Conservation (phyloP, 345 rosid genomes). For the Salix purpurea region DNA sequence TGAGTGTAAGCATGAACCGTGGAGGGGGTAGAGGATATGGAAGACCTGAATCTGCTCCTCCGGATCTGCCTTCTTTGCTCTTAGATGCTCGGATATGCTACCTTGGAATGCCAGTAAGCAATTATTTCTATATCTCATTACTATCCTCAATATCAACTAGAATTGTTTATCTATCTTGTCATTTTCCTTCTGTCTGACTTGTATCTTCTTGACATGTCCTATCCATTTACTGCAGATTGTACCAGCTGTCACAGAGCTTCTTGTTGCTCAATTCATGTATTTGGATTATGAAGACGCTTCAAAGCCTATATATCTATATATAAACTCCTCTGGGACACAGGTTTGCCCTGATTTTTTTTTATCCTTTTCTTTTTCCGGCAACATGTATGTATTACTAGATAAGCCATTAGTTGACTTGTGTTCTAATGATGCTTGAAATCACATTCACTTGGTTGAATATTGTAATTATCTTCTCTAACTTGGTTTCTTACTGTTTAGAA, state of each 20-base stretch:
- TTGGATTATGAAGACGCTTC: constrained; percentile 61
- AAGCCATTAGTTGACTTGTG: not conserved
- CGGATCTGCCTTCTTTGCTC: constrained; percentile 86
- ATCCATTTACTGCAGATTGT: constrained; percentile 54
- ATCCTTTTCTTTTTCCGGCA: not conserved
- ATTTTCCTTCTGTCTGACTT: not conserved
- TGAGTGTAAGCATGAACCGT: constrained; percentile 73
- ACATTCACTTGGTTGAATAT: not conserved
- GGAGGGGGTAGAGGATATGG: constrained; percentile 65
- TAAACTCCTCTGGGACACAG: constrained; percentile 86
- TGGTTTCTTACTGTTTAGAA: constrained; percentile 38
- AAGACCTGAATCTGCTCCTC: constrained; percentile 63
- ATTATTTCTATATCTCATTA: not conserved
- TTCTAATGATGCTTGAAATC: not conserved
- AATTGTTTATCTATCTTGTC: not conserved
- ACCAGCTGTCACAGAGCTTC: constrained; percentile 81
- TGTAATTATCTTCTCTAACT: not conserved
- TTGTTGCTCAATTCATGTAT: constrained; percentile 85
- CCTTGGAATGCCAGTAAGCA: constrained; percentile 90
- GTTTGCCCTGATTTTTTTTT: constrained; percentile 22
- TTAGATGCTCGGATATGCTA: constrained; percentile 80
- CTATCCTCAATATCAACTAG: constrained; percentile 5
- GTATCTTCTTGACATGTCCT: constrained; percentile 3
- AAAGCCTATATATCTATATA: constrained; percentile 76
- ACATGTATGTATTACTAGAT: not conserved